A percentile compares a stretch with the other conserved stretches of the same genome.
These are phyloP conservation scores for Pholiota conissans DNA, from an alignment of 768 basidiomycete species.

Conservation along the genomic window DNA sequence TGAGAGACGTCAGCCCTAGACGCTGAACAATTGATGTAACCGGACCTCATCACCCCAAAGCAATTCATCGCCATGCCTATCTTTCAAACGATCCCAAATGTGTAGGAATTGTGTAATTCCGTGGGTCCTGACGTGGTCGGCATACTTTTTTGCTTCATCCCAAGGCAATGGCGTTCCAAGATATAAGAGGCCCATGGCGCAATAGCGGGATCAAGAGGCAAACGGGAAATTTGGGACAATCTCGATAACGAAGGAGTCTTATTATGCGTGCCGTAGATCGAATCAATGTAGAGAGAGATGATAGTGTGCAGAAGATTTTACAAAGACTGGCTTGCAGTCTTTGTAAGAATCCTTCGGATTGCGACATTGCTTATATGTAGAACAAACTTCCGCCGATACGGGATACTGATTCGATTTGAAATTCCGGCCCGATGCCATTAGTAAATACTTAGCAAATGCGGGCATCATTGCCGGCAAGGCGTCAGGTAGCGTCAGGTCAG, in stretches of 20 bases:
- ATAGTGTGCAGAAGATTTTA: constrained; percentile 4
- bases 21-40: constrained; percentile 3
- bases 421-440: constrained; percentile 20
- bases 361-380: constrained; percentile 2
- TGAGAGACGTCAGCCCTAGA: constrained; percentile 8
- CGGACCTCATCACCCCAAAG: constrained; percentile 98
- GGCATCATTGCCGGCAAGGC: background rate
- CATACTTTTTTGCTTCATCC: constrained; percentile 85
- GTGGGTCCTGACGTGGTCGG: constrained; percentile 87
- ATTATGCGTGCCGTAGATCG: background rate
- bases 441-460: background rate
- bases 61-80: constrained; percentile 85
- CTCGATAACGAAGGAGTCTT: background rate
- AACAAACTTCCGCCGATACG: constrained; percentile 8
- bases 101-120: constrained; percentile 95
- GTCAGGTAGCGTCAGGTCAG: too few species aligned
- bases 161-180: constrained; percentile 92
- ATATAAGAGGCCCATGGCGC: constrained; percentile 83
- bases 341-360: constrained; percentile 23
- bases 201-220: constrained; percentile 3
- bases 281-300: background rate
- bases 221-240: background rate
- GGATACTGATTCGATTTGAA: constrained; percentile 8
- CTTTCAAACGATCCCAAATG: constrained; percentile 91
- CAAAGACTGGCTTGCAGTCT: constrained; percentile 16